These are phyloP conservation scores for Litchi chinensis DNA, from an alignment of 345 rosid genomes.

Conservation along the genomic window DNA sequence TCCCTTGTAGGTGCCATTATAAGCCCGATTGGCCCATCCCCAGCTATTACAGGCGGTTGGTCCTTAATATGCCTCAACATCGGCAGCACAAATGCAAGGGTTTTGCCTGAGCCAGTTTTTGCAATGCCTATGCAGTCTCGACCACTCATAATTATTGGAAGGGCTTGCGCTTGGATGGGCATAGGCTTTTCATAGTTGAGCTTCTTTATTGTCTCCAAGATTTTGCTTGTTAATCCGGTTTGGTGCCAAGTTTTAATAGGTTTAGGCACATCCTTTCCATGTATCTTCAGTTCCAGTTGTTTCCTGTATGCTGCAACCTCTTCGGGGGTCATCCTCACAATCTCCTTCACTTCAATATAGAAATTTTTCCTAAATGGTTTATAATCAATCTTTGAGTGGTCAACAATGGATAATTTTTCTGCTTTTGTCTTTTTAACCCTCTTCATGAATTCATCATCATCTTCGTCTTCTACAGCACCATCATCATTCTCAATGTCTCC, in stretches of 20 bases:
- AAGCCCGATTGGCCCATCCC: conserved; percentile 94
- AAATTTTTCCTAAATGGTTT: conserved; percentile 78
- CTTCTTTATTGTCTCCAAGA: conserved; percentile 87
- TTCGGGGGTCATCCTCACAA: conserved; percentile 73
- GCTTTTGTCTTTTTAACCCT: conserved; percentile 98
- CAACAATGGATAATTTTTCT: conserved; percentile 87
- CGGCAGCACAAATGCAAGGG: conserved; percentile 95
- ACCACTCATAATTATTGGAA: conserved; percentile 93
- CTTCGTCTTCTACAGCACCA: conserved; percentile 73
- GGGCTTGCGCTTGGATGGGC: conserved; percentile 97
- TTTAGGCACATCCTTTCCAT: conserved; percentile 93
- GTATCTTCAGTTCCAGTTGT: conserved; percentile 85
- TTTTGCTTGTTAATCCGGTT: conserved; percentile 83
- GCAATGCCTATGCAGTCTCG: conserved; percentile 98
- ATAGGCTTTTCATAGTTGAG: conserved; percentile 87
- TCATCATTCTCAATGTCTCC: conserved; percentile 66
- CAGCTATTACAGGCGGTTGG: conserved; percentile 93
- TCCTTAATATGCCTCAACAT: conserved; percentile 99
- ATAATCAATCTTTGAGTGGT: conserved; percentile 91
- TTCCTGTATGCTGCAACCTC: conserved; percentile 83
- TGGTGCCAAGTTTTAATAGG: conserved; percentile 95
- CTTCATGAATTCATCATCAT: conserved; percentile 96
- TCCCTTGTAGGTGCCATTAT: conserved; percentile 99
- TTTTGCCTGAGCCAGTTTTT: conserved; percentile 97
- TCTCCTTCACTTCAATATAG: conserved; percentile 90